phyloP scores from a whole-genome alignment of 257 asterid genomes.

The Penstemon barbatus region DNA sequence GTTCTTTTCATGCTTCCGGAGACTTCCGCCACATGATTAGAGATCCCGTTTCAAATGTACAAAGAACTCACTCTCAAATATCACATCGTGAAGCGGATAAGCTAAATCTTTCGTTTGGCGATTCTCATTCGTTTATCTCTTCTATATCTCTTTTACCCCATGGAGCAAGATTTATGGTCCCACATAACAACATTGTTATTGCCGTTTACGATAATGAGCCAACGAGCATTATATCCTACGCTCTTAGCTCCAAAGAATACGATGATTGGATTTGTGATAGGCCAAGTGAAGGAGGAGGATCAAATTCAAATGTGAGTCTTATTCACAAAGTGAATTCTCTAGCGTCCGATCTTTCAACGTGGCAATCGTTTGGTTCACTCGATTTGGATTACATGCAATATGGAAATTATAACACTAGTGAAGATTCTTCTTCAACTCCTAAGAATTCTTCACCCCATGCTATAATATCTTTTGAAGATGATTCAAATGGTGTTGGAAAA shows the following conservation, averaged over 20 bases:
- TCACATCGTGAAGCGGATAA: conserved; percentile 55
- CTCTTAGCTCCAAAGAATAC: conserved; percentile 65
- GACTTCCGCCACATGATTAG: conserved; percentile 78
- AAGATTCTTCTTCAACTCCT: conserved; percentile 47
- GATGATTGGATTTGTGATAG: conserved; percentile 53
- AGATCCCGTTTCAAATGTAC: conserved; percentile 63
- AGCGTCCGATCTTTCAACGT: conserved; percentile 55
- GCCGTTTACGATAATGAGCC: conserved; percentile 85
- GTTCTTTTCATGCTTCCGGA: conserved; percentile 91
- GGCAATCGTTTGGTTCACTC: conserved; percentile 68
- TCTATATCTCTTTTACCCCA: conserved; percentile 58
- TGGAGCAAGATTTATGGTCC: conserved; percentile 75
- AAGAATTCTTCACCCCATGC: conserved; percentile 72
- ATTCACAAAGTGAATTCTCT: conserved; percentile 40
- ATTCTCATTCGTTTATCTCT: conserved; percentile 54
- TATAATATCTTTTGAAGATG: conserved; percentile 70
- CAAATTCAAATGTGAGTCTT: conserved; percentile 37
- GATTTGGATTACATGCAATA: conserved; percentile 61
- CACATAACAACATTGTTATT: conserved; percentile 48
- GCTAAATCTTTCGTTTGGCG: conserved; percentile 35
- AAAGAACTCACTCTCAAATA: conserved; percentile 57
- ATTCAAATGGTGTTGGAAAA: conserved; percentile 48
- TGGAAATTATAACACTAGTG: conserved; percentile 58
- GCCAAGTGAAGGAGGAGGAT: conserved; percentile 41
- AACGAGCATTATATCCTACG: conserved; percentile 79